Percentiles rank a stretch among this genome's conserved stretches.
phyloP scores from a whole-genome alignment of 768 basidiomycete species.

The Crepidotus variabilis region DNA sequence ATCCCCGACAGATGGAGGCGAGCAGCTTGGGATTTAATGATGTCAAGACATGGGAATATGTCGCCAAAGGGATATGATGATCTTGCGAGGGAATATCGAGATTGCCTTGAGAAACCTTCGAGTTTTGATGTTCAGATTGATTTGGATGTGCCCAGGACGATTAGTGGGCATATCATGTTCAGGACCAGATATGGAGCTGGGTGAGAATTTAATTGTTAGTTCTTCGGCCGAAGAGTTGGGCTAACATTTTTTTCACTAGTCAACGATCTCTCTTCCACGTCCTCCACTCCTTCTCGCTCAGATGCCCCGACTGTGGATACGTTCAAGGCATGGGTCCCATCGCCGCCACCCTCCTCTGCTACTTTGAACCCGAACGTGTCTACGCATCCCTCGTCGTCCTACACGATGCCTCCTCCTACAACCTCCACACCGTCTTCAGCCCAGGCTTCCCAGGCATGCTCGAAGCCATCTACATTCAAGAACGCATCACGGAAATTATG shows the following conservation, averaged over 20 bases:
- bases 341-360: constrained; percentile 90
- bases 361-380: constrained; percentile 86
- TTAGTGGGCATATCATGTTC: constrained; percentile 92
- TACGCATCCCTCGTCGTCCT: constrained; percentile 84
- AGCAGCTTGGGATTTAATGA: constrained; percentile 87
- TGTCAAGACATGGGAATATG: constrained; percentile 49
- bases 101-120: constrained; percentile 74
- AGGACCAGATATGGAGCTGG: constrained; percentile 94
- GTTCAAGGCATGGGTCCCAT: constrained; percentile 99
- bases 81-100: constrained; percentile 50
- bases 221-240: constrained; percentile 1
- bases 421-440: constrained; percentile 83
- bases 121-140: constrained; percentile 96
- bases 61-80: constrained; percentile 40
- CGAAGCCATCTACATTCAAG: constrained; percentile 95
- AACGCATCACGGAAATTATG: constrained; percentile 78
- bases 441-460: constrained; percentile 96
- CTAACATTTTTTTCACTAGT: constrained; percentile 31
- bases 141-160: constrained; percentile 94
- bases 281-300: constrained; percentile 84
- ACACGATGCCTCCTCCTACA: constrained; percentile 69
- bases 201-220: constrained; percentile 41
- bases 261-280: constrained; percentile 96
- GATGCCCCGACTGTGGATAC: constrained; percentile 87
- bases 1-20: constrained; percentile 94